Evolutionary conservation across 2,329 filamentous ascomycete species (phyloP), one percentile per base, ranked within the genome.

Genomic region (Raffaelea arxii): DNA sequence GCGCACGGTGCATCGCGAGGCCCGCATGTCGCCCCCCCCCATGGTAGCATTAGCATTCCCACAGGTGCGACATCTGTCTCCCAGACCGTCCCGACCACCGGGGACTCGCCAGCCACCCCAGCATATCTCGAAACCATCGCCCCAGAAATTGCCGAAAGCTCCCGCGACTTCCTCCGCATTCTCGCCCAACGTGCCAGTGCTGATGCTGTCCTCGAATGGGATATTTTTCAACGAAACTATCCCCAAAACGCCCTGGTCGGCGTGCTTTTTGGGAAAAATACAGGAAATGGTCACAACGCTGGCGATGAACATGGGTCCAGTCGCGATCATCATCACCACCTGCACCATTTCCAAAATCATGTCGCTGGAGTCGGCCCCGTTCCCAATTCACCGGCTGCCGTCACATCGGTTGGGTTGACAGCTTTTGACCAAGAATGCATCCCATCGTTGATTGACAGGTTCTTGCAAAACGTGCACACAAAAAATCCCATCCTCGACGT

Each of bases 401-500:
- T 25, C 37, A 7, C 37, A 23, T 27, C 24, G 11, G 40, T 21
- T 16, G 21, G 11, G 38, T 23, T n/a, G 21, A 7, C 38, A 16
- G 7, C 38, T 21, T 4, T 36, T 22, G 41, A 43, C 27, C 24
- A 43, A 9, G 41, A 43, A 21, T 14, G 14, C 41, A 43, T 43
- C 19, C 41, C 41, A 14, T 10, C n/a, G 9, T 22, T 43, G 18
- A 19, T 43, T 19, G 25, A 43, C 25, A 18, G 41, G 27, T 43
- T 43, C 37, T 21, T 46, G 21, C 35, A 46, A 5, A 21, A 49
- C 43, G 45, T 46, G 6, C 44, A 46, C 38, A 42, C 27, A 25
- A 41, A 41, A 16, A 46, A 46, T 32, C 25, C 44, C 36, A 46
- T 46, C 30, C 44, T 46, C 25, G 44, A 46, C 39, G 44, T 41